A percentile compares a stretch with the other conserved stretches of the same genome.
Evolutionary conservation across 257 asterid species (phyloP).

Genomic region (Osmanthus fragrans): DNA sequence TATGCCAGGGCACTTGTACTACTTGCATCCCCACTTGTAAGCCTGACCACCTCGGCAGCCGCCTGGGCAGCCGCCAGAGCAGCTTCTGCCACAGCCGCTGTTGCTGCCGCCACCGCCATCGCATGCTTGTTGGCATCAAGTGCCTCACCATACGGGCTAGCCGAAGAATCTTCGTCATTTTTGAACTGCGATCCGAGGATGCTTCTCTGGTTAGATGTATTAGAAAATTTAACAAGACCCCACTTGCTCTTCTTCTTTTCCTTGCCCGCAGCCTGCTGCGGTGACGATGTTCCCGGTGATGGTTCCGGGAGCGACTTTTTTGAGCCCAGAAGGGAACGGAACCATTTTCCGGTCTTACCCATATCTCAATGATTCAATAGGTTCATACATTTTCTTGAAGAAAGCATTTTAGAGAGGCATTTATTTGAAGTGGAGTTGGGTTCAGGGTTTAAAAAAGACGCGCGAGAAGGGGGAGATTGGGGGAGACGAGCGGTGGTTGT

Average conservation of each 20-base stretch:
- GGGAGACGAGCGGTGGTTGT: constrained; percentile 25
- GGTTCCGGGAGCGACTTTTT: constrained; percentile 39
- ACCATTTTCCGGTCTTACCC: constrained; percentile 72
- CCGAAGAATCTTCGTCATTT: constrained; percentile 30
- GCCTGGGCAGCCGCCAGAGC: constrained; percentile 98
- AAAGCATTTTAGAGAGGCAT: constrained; percentile 22
- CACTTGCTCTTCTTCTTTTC: constrained; percentile 29
- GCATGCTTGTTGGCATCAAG: constrained; percentile 84
- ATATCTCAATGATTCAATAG: constrained; percentile 43
- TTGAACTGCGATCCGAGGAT: constrained; percentile 6
- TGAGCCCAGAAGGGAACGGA: constrained; percentile 55
- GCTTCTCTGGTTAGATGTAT: constrained; percentile 18
- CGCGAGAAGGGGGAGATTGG: constrained; percentile 35
- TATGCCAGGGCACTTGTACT: constrained; percentile 30
- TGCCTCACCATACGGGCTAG: constrained; percentile 46
- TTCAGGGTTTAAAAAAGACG: constrained; percentile 18
- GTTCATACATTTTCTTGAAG: constrained; percentile 7
- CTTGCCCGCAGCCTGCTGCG: constrained; percentile 16
- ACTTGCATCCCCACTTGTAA: constrained; percentile 65
- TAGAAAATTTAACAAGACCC: constrained; percentile 28
- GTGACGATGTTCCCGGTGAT: constrained; percentile 15
- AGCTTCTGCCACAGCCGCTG: constrained; percentile 97
- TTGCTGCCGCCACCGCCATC: constrained; percentile 96
- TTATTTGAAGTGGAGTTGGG: constrained; percentile 20
- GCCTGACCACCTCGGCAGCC: constrained; percentile 85